Conservation (phyloP, 2,329 filamentous ascomycete genomes). For the Penicillium sp. region DNA sequence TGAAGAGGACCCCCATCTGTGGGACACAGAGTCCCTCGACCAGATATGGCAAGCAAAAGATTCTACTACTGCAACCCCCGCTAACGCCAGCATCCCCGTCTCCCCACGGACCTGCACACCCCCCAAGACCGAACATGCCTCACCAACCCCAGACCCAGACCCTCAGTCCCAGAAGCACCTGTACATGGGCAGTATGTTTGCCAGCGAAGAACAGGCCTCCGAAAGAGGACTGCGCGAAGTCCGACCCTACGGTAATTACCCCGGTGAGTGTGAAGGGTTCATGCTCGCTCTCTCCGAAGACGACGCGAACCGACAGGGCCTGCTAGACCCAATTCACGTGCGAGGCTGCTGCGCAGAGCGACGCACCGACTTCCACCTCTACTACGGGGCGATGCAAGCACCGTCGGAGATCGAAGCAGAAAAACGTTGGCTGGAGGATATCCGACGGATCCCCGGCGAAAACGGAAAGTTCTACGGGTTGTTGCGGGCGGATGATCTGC, state of each 20-base stretch:
- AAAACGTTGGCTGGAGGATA: neutral
- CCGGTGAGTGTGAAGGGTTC: conserved; percentile 1
- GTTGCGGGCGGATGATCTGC: neutral
- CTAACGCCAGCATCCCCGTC: neutral
- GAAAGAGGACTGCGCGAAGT: neutral
- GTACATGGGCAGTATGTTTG: neutral
- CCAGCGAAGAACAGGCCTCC: neutral
- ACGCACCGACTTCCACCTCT: neutral
- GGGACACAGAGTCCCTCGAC: conserved; percentile 1
- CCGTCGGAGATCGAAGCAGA: neutral
- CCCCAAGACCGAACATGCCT: neutral
- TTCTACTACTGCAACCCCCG: neutral
- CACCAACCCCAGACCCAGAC: neutral
- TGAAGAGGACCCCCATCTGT: conserved; percentile 4
- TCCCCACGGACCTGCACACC: neutral
- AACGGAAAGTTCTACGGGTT: neutral
- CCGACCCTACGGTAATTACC: neutral
- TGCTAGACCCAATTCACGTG: neutral
- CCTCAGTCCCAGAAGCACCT: neutral
- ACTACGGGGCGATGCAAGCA: neutral
- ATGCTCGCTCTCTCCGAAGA: neutral
- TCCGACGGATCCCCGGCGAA: neutral
- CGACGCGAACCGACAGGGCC: neutral
- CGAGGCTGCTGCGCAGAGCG: neutral
- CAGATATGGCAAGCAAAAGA: neutral